Evolutionary conservation across 805 yeast species (phyloP), one percentile per base, ranked within the genome.

Genomic region (Millerago galiae): DNA sequence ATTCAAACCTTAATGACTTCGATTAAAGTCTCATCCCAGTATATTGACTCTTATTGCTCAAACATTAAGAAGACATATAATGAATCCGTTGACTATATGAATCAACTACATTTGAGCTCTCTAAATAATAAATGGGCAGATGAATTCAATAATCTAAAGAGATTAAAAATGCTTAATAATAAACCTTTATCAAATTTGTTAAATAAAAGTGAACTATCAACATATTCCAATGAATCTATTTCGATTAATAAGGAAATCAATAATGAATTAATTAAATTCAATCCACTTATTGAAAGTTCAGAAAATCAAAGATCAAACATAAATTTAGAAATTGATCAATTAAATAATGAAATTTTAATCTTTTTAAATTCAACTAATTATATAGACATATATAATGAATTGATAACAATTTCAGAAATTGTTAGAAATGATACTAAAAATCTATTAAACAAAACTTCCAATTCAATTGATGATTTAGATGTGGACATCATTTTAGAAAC

Each of bases 1-100:
- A 61, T 73, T 18, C 61, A 63, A 29, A 57, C 58, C 6, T 63
- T 77, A 17, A 68, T 77, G 53, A 67, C 67, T 41, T 64, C 77
- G 24, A 56, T 77, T 21, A 67, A 62, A 40, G 67, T 72, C 13
- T 70, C 76, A 5, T 65, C 68, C 42, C 75, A 72, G 47, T 77
- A 76, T 53, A 66, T 71, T 37, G 67, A 72, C 21, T 62, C 68
- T 34, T 76, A 74, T 54, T 66, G 74, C 26, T 58, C 56, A 37
- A 79, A 75, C n/a, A 69, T 72, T 2, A 75, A 72, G 42, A 72
- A 70, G 45, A 61, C 60, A 18, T 74, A 72, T 53, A 56, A 62
- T 41, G 56, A 64, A 12, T 60, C 67, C 16, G 50, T 65, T 44
- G 56, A 68, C 35, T 59, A 67, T 59, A 49, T 67, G 26, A 61